A percentile compares a stretch with the other conserved stretches of the same genome.
phyloP scores from a whole-genome alignment of 768 basidiomycete species.

The Rubroboletus satanas region DNA sequence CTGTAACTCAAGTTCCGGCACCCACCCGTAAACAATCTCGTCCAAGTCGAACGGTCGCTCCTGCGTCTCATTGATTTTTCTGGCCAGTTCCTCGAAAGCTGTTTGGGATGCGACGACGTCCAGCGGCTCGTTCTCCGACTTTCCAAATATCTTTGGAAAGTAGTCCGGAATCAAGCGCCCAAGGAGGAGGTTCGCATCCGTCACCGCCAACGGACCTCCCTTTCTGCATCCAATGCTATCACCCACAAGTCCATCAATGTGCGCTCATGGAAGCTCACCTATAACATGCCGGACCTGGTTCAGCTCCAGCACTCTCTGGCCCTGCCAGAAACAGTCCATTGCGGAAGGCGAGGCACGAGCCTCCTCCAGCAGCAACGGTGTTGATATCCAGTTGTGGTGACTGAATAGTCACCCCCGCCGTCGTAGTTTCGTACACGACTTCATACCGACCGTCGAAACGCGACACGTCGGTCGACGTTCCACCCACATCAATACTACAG shows the following conservation, averaged over 20 bases:
- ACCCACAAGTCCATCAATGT: neutral
- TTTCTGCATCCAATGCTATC: constrained; percentile 47
- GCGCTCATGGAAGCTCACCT: constrained; percentile 43
- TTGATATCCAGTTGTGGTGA: constrained; percentile 94
- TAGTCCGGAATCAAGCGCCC: constrained; percentile 86
- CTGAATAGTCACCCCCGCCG: constrained; percentile 89
- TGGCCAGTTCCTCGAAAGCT: constrained; percentile 65
- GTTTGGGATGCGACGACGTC: constrained; percentile 66
- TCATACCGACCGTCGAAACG: constrained; percentile 90
- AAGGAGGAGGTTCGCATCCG: constrained; percentile 88
- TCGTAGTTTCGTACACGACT: constrained; percentile 92
- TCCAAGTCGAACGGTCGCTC: constrained; percentile 63
- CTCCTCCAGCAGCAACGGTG: constrained; percentile 94
- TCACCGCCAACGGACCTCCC: constrained; percentile 87
- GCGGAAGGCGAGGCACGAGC: constrained; percentile 81
- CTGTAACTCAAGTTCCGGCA: neutral
- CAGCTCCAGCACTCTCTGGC: constrained; percentile 89
- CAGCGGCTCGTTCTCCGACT: constrained; percentile 79
- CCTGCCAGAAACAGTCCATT: constrained; percentile 91
- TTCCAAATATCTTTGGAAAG: constrained; percentile 95
- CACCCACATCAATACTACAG: constrained; percentile 82
- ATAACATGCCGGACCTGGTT: constrained; percentile 92
- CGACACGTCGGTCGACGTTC: constrained; percentile 94
- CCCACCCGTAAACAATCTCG: constrained; percentile 86
- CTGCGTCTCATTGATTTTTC: constrained; percentile 65